Conservation (phyloP, 768 basidiomycete genomes). For the Sarcomyxa edulis region DNA sequence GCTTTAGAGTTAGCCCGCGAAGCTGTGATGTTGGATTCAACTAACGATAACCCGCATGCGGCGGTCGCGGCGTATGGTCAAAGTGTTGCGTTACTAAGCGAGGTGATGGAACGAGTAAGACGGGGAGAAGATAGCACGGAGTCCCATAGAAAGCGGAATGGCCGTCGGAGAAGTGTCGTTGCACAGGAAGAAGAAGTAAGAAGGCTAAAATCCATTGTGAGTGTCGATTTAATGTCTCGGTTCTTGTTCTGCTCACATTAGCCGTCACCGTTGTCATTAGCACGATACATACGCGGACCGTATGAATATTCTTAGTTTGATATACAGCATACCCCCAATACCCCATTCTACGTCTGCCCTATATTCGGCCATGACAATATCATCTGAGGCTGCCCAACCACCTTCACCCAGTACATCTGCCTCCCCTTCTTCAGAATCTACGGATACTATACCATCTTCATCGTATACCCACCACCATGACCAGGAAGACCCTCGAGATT, state of each 20-base stretch:
- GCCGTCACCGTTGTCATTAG: conserved; percentile 45
- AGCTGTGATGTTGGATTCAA: conserved; percentile 83
- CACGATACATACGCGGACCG: conserved; percentile 95
- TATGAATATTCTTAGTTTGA: conserved; percentile 87
- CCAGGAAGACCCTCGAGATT: conserved; percentile 28
- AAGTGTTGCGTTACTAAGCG: conserved; percentile 80
- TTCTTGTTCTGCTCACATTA: conserved; percentile 5
- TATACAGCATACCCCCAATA: conserved; percentile 79
- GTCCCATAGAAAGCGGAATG: conserved; percentile 43
- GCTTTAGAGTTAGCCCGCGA: conserved; percentile 86
- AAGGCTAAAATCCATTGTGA: conserved; percentile 81
- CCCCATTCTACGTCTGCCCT: conserved; percentile 48
- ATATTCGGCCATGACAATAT: conserved; percentile 28
- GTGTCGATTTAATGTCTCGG: conserved; percentile 28
- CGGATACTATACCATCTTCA: conserved; percentile 31
- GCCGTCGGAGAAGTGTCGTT: conserved; percentile 72
- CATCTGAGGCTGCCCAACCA: conserved; percentile 46
- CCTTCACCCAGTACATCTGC: conserved; percentile 41
- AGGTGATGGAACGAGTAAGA: conserved; percentile 90
- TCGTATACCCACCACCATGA: conserved; percentile 28
- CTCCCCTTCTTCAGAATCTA: conserved; percentile 47
- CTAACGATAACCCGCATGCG: conserved; percentile 82
- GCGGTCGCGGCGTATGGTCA: conserved; percentile 87
- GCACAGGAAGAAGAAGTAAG: conserved; percentile 89
- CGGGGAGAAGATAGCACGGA: conserved; percentile 80